phyloP scores from a whole-genome alignment of 495 filamentous ascomycete genomes.

The Cudoniella acicularis region DNA sequence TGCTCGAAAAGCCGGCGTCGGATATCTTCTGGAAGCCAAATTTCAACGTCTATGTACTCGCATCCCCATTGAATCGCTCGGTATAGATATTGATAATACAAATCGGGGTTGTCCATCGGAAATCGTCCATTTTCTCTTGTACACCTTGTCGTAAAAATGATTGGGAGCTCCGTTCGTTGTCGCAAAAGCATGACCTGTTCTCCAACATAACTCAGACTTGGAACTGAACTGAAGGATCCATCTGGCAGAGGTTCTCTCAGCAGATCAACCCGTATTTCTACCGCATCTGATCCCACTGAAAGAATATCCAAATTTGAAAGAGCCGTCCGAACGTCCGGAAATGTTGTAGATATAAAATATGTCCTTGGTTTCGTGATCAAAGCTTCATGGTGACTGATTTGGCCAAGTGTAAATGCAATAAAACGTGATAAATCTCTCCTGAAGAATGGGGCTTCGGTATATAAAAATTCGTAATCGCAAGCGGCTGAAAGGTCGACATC shows the following conservation, averaged over 20 bases:
- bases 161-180: constrained; percentile 78
- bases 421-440: constrained; percentile 75
- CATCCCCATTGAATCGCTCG: constrained; percentile 82
- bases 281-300: constrained; percentile 78
- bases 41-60: constrained; percentile 82
- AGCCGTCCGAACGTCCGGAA: constrained; percentile 79
- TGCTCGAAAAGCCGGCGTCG: constrained; percentile 60
- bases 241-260: constrained; percentile 66
- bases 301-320: constrained; percentile 80
- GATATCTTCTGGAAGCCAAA: constrained; percentile 79
- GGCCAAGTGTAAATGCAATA: constrained; percentile 70
- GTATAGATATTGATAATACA: constrained; percentile 74
- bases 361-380: constrained; percentile 71
- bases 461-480: constrained; percentile 81
- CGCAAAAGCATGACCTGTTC: constrained; percentile 79
- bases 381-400: constrained; percentile 68
- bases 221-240: constrained; percentile 53
- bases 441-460: constrained; percentile 64
- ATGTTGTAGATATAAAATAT: constrained; percentile 81
- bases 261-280: constrained; percentile 79
- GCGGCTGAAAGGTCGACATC: constrained; percentile 57
- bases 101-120: constrained; percentile 69
- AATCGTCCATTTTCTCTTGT: constrained; percentile 77
- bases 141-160: constrained; percentile 82
- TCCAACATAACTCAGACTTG: constrained; percentile 77